phyloP scores from a whole-genome alignment of 2,329 filamentous ascomycete genomes.

The Parastagonospora nodorum region DNA sequence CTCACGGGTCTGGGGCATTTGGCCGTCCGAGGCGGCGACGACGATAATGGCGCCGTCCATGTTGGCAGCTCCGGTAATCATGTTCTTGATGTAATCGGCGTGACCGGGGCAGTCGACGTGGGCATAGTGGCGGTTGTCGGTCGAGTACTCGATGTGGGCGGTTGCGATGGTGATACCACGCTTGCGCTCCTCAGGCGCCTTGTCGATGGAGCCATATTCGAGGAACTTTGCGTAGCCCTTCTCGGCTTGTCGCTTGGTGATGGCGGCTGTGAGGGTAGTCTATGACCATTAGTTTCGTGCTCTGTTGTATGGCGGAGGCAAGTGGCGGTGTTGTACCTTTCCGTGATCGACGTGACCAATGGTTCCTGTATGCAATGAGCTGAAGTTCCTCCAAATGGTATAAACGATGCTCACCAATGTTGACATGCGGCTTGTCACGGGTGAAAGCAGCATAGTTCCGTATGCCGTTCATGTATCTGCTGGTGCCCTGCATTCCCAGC shows the following conservation, averaged over 20 bases:
- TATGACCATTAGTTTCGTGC: constrained; percentile 47
- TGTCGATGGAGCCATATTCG: constrained; percentile 98
- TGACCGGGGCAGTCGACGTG: constrained; percentile 99
- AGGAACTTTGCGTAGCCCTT: constrained; percentile 94
- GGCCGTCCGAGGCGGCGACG: constrained; percentile 95
- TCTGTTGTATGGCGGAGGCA: constrained; percentile 22
- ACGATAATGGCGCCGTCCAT: constrained; percentile 99
- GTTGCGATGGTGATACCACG: constrained; percentile 99
- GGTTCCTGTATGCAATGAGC: constrained; percentile 64
- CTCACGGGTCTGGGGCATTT: constrained; percentile 99
- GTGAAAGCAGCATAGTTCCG: constrained; percentile 72
- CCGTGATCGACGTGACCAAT: constrained; percentile 99
- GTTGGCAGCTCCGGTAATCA: constrained; percentile 99
- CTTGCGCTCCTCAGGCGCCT: constrained; percentile 98
- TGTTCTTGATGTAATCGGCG: constrained; percentile 99
- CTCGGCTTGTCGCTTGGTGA: constrained; percentile 96
- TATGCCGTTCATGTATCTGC: constrained; percentile 68
- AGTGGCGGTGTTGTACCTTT: constrained; percentile 68
- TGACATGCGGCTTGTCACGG: constrained; percentile 95
- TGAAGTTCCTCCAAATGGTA: background rate
- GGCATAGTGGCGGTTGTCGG: constrained; percentile 92
- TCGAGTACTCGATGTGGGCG: constrained; percentile 97
- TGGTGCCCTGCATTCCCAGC: constrained; percentile 65
- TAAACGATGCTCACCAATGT: constrained; percentile 73
- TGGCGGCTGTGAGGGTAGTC: constrained; percentile 98